Percentiles rank a stretch among this genome's conserved stretches.
phyloP scores from a whole-genome alignment of 495 filamentous ascomycete genomes.

The Lasiosphaeris hirsuta region DNA sequence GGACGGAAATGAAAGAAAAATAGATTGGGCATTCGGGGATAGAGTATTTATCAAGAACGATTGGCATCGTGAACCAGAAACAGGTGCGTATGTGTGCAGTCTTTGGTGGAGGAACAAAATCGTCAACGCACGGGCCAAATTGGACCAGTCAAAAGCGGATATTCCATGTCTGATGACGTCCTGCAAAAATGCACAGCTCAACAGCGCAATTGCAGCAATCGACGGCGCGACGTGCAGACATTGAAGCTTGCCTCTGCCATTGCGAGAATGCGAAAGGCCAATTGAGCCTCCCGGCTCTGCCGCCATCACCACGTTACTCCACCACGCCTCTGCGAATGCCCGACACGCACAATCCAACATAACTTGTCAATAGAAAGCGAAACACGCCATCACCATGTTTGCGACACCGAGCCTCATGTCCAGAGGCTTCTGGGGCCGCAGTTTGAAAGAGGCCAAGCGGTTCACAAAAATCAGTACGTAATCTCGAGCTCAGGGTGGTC shows the following conservation, averaged over 20 bases:
- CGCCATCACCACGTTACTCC: not conserved
- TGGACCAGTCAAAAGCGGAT: too few relatives aligned
- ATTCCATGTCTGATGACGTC: constrained; percentile 1
- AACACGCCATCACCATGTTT: constrained; percentile 34
- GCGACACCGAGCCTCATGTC: constrained; percentile 36
- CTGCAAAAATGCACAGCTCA: not conserved
- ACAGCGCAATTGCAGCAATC: not conserved
- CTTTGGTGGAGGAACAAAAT: too few relatives aligned
- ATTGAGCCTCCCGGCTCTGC: constrained; percentile 19
- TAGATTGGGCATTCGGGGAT: too few relatives aligned
- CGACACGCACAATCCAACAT: too few relatives aligned
- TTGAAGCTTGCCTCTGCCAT: not conserved
- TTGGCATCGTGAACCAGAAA: too few relatives aligned
- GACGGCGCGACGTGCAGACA: not conserved
- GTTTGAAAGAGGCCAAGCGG: constrained; percentile 46
- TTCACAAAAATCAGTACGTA: constrained; percentile 41
- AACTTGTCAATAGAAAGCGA: too few relatives aligned
- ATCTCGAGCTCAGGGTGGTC: not conserved
- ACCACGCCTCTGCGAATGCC: not conserved
- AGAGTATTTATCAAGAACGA: too few relatives aligned
- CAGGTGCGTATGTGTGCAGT: too few relatives aligned
- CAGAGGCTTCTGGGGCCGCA: constrained; percentile 45
- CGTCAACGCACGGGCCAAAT: too few relatives aligned
- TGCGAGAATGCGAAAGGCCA: constrained; percentile 12
- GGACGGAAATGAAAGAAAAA: too few relatives aligned